Evolutionary conservation across 495 filamentous ascomycete species (phyloP), one percentile per base, ranked within the genome.

Genomic region (Melanomma pulvis-pyrius): DNA sequence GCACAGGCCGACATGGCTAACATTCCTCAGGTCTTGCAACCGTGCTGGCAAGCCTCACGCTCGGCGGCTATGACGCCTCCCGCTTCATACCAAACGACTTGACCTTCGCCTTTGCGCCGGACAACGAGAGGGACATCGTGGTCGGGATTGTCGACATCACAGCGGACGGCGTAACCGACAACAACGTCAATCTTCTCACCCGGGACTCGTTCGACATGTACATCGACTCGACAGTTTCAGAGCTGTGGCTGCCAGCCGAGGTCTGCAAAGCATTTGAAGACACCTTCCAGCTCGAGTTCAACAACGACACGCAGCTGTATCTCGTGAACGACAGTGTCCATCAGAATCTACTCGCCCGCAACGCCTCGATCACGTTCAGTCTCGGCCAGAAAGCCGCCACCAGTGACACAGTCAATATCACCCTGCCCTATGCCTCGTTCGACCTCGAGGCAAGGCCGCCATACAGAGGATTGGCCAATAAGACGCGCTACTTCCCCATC

Each of bases 31-130:
- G 76, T 12, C 71, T 82, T n/a, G 80, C 81, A 51, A 73, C 78
- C 47, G 81, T 83, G 4, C 78, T 81, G 48, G 80, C 77, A n/a
- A 82, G 80, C 52, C 73, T 87, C 15, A 84, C 83, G 6, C 79
- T 87, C 36, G 84, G 83, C 8, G 84, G 84, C 4, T 85, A 85
- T 65, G 84, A 87, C 68, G 61, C 75, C 3, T 80, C 82, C 1
- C 74, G 81, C 19, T 84, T 83, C 68, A 72, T 71, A 9, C 75
- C 80, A 6, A 85, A 83, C 65, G 65, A 79, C 39, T 62, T 82
- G 26, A 76, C 76, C 7, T 82, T 86, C 59, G 74, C 70, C 12
- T 82, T 86, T 74, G 78, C 78, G 1, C 75, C 74, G 0, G 81
- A 85, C 65, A 70, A 78, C 30, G 75, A 79, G 34, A 75, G 82